A percentile compares a stretch with the other conserved stretches of the same genome.
phyloP scores from a whole-genome alignment of 1,284 basidiomycete genomes.

The Neolentinus lepideus region DNA sequence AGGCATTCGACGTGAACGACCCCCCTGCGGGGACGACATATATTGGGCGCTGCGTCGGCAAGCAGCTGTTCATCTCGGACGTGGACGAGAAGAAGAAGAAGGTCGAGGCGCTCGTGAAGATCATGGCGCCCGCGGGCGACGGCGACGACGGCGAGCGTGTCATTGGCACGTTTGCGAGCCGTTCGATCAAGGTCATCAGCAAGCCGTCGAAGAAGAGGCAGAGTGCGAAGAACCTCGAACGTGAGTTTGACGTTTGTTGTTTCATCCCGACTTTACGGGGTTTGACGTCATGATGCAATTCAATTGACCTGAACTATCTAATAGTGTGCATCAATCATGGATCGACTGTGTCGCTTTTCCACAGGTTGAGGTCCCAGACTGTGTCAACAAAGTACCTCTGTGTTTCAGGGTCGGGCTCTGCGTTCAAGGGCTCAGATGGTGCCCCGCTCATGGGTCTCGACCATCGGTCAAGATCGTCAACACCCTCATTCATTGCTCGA shows the following conservation, averaged over 20 bases:
- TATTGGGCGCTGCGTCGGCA: slow-evolving; percentile 84
- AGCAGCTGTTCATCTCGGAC: slow-evolving; percentile 86
- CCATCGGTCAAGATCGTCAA: slow-evolving; percentile 59
- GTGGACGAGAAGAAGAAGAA: slow-evolving; percentile 89
- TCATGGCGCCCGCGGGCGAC: slow-evolving; percentile 76
- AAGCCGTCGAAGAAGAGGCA: slow-evolving; percentile 96
- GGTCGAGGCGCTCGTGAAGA: slow-evolving; percentile 85
- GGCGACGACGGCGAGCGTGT: slow-evolving; percentile 67
- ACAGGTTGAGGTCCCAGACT: slow-evolving; percentile 88
- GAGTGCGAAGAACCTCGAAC: slow-evolving; percentile 86
- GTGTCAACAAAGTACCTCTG: slow-evolving; percentile 96
- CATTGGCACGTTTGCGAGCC: slow-evolving; percentile 82
- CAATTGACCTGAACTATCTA: slow-evolving; percentile 7
- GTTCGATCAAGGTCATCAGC: slow-evolving; percentile 95
- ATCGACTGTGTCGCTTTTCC: slow-evolving; percentile 91
- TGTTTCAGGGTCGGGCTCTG: slow-evolving; percentile 84
- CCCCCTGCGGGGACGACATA: slow-evolving; percentile 75
- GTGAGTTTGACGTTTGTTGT: slow-evolving; percentile 45
- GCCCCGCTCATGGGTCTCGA: slow-evolving; percentile 77
- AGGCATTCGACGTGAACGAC: slow-evolving; percentile 76
- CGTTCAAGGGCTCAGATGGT: slow-evolving; percentile 88
- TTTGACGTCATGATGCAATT: slow-evolving; percentile 11
- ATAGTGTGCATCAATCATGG: slow-evolving; percentile 93
- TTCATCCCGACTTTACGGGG: slow-evolving; percentile 12
- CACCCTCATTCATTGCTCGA: slow-evolving; percentile 79